Percentiles rank a stretch among this genome's conserved stretches.
phyloP scores from a whole-genome alignment of 129 eudicot genomes.

The Flaveria robusta region DNA sequence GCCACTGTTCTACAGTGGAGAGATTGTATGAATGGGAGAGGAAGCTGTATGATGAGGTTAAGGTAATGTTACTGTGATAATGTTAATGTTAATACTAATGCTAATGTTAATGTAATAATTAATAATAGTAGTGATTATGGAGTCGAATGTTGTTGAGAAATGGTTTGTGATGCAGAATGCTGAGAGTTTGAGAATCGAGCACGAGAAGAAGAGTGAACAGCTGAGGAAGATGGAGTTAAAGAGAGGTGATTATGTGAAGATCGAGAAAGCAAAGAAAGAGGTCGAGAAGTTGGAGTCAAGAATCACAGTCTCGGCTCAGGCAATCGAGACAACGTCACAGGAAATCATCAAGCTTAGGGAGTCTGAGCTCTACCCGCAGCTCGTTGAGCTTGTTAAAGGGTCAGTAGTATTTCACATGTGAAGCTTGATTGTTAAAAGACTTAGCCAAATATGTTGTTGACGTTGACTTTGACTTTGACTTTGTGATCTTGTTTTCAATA shows the following conservation, averaged over 20 bases:
- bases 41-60: slow-evolving; percentile 82
- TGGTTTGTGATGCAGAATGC: slow-evolving; percentile 51
- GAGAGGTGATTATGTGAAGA: slow-evolving; percentile 74
- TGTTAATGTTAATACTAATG: too few relatives aligned
- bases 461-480: too few relatives aligned
- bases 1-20: slow-evolving; percentile 86
- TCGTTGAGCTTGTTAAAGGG: slow-evolving; percentile 92
- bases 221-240: slow-evolving; percentile 82
- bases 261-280: slow-evolving; percentile 89
- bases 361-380: slow-evolving; percentile 86
- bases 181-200: slow-evolving; percentile 72
- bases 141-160: background rate
- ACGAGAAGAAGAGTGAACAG: slow-evolving; percentile 61
- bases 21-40: slow-evolving; percentile 92
- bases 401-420: slow-evolving; percentile 21
- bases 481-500: background rate
- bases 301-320: slow-evolving; percentile 73
- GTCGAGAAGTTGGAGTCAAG: slow-evolving; percentile 86
- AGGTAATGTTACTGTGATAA: slow-evolving; percentile 44
- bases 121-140: too few relatives aligned
- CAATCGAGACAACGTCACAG: slow-evolving; percentile 70
- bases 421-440: too few relatives aligned
- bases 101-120: too few relatives aligned
- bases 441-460: too few relatives aligned
- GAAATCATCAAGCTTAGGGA: slow-evolving; percentile 86